Conservation (phyloP, 1,284 basidiomycete species). For the Trametes pubescens region DNA sequence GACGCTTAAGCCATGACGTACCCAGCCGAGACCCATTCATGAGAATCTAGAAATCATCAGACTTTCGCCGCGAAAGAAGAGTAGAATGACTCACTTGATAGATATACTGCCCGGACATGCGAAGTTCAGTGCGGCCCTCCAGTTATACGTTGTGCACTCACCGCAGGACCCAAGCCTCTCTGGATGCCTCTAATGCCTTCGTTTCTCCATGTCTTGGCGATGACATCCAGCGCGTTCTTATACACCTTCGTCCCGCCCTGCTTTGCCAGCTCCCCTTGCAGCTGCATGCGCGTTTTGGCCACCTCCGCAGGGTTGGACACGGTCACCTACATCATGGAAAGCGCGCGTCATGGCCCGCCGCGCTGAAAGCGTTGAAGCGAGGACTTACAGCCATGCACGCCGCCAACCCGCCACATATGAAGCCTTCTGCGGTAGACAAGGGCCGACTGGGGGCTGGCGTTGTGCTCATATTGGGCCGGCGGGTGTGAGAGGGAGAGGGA, state of each 20-base stretch:
- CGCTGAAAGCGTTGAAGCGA: background rate
- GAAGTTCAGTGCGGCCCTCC: background rate
- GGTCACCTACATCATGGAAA: conserved; percentile 63
- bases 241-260: conserved; percentile 82
- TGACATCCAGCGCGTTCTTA: conserved; percentile 87
- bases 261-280: conserved; percentile 92
- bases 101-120: conserved; percentile 66
- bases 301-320: conserved; percentile 90
- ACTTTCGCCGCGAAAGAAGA: background rate
- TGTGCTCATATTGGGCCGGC: conserved; percentile 30
- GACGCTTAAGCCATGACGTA: conserved; percentile 44
- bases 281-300: conserved; percentile 92
- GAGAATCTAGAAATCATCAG: conserved; percentile 66
- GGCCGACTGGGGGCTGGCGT: conserved; percentile 36
- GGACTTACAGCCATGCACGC: conserved; percentile 83
- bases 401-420: conserved; percentile 87
- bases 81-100: conserved; percentile 74
- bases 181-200: conserved; percentile 94
- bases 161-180: conserved; percentile 89
- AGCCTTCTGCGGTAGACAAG: conserved; percentile 78
- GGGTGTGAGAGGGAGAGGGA: background rate
- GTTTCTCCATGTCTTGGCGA: conserved; percentile 89
- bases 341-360: conserved; percentile 10
- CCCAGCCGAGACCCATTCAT: conserved; percentile 96
- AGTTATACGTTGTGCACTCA: conserved; percentile 52